These are phyloP conservation scores for Diversispora epigaea DNA, from an alignment of 192 early-diverging fungal genomes.

Conservation along the genomic window DNA sequence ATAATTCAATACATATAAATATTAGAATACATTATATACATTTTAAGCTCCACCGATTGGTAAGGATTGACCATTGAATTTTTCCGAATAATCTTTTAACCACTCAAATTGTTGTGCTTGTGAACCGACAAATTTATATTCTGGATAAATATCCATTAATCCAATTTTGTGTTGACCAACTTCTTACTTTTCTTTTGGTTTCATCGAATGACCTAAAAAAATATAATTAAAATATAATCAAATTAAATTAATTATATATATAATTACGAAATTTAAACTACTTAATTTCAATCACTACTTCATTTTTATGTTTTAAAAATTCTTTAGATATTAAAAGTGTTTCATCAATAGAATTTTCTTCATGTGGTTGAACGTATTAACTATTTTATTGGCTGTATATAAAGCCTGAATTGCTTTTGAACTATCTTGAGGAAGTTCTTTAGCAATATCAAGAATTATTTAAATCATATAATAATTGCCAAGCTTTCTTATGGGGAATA, in stretches of 20 bases:
- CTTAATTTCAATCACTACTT: slow-evolving; percentile 51
- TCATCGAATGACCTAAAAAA: slow-evolving; percentile 88
- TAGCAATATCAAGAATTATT: slow-evolving; percentile 69
- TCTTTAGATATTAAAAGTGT: slow-evolving; percentile 50
- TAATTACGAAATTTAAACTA: slow-evolving; percentile 62
- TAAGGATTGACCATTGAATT: too few species aligned
- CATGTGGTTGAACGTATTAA: slow-evolving; percentile 68
- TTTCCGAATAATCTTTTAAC: too few species aligned
- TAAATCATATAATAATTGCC: slow-evolving; percentile 76
- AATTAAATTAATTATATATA: not conserved
- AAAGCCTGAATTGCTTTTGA: slow-evolving; percentile 79
- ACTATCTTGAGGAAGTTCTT: slow-evolving; percentile 66
- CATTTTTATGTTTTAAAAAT: slow-evolving; percentile 70
- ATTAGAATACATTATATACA: too few species aligned
- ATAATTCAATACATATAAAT: too few species aligned
- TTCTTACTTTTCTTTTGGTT: slow-evolving; percentile 98
- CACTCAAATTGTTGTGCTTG: too few species aligned
- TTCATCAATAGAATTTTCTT: slow-evolving; percentile 48
- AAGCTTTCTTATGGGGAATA: slow-evolving; percentile 70
- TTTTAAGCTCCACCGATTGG: too few species aligned
- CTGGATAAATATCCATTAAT: too few species aligned
- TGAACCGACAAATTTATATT: too few species aligned
- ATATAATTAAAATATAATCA: not conserved
- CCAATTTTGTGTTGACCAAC: too few species aligned
- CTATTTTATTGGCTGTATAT: slow-evolving; percentile 72